A percentile compares a stretch with the other conserved stretches of the same genome.
Conservation (phyloP, 2,329 filamentous ascomycete species). For the Raffaelea ambrosiae region DNA sequence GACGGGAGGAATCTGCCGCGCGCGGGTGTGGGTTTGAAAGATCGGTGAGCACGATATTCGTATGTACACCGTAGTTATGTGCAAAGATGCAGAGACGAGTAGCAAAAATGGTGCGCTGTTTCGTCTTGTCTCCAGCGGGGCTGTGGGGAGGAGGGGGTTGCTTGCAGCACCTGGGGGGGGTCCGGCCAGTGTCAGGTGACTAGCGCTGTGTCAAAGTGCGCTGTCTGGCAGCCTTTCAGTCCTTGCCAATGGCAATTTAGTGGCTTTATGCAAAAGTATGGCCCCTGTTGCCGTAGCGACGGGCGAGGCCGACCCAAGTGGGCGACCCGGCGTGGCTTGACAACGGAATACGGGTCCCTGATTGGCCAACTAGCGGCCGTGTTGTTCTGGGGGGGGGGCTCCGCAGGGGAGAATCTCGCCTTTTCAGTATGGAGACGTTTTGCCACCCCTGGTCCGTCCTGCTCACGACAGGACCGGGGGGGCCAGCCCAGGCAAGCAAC, state of each 20-base stretch:
- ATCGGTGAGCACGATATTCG: too few relatives aligned
- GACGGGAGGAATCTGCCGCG: slow-evolving; percentile 4
- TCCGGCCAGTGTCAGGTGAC: too few relatives aligned
- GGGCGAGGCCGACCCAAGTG: not conserved
- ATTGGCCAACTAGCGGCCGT: slow-evolving; percentile 10
- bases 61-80: too few relatives aligned
- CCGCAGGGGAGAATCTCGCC: not conserved
- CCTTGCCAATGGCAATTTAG: not conserved
- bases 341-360: not conserved
- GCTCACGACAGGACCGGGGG: too few relatives aligned
- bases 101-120: too few relatives aligned
- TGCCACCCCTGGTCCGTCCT: not conserved
- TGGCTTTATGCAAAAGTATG: not conserved
- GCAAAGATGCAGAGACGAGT: too few relatives aligned
- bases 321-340: slow-evolving; percentile 7
- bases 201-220: too few relatives aligned
- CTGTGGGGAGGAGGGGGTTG: too few relatives aligned
- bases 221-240: too few relatives aligned
- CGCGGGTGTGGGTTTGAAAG: too few relatives aligned
- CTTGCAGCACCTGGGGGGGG: too few relatives aligned
- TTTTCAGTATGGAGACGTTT: not conserved
- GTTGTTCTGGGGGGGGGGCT: slow-evolving; percentile 6
- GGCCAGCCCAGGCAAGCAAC: not conserved
- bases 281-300: slow-evolving; percentile 12
- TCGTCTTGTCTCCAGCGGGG: too few relatives aligned